phyloP scores from a whole-genome alignment of 108 stramenopile genomes.

The Schizochytrium sp. region DNA sequence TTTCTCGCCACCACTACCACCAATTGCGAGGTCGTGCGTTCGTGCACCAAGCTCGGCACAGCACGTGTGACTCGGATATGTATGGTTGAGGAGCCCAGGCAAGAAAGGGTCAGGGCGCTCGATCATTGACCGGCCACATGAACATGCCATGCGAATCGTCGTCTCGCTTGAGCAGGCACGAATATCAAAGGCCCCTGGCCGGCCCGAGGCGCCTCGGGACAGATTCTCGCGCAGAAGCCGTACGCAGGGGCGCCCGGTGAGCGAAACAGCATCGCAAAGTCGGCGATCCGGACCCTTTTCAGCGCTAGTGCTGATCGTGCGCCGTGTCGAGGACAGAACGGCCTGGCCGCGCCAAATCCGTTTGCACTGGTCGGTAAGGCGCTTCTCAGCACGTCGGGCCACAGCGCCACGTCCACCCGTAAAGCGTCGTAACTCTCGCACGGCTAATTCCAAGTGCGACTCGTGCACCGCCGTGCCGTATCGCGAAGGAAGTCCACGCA shows the following conservation, averaged over 20 bases:
- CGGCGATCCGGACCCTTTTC: conserved; percentile 7
- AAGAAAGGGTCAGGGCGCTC: background rate
- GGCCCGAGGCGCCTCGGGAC: background rate
- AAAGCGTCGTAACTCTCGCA: background rate
- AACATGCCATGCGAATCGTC: background rate
- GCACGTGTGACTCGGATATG: background rate
- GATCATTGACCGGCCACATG: background rate
- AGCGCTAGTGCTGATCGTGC: background rate
- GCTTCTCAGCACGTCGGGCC: background rate
- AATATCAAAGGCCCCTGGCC: background rate
- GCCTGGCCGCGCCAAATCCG: background rate
- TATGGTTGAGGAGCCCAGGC: background rate
- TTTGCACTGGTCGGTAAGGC: background rate
- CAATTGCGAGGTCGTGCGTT: background rate
- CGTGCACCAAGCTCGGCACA: background rate
- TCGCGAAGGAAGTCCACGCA: background rate
- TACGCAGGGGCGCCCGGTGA: background rate
- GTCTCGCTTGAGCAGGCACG: background rate
- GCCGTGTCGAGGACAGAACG: background rate
- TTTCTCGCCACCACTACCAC: background rate
- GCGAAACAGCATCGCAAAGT: background rate
- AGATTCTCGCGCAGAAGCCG: background rate
- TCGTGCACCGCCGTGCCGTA: background rate
- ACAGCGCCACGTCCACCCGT: background rate
- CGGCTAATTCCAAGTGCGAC: background rate